Evolutionary conservation across 768 basidiomycete species (phyloP).

Genomic region (Dioszegia crocea): DNA sequence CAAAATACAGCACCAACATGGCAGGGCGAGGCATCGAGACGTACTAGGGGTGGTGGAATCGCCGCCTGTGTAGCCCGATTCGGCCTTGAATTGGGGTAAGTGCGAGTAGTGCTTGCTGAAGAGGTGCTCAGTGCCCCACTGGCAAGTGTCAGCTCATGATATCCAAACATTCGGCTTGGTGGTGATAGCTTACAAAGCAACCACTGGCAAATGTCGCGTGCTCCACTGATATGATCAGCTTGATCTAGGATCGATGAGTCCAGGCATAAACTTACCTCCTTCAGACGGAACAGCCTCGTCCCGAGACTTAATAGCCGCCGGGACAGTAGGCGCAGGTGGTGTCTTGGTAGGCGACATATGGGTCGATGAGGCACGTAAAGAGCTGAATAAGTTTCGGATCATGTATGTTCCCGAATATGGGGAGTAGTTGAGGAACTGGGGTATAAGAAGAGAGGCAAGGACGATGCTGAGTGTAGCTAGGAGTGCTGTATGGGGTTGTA

Average conservation of each 20-base stretch:
- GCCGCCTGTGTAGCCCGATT: constrained; percentile 48
- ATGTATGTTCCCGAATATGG: neutral
- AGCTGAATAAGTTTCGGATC: constrained; percentile 16
- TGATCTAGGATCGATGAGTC: neutral
- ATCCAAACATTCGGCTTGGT: neutral
- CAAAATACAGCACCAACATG: neutral
- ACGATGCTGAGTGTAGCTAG: neutral
- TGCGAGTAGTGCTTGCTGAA: constrained; percentile 46
- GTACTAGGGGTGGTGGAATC: constrained; percentile 36
- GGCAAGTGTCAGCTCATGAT: neutral
- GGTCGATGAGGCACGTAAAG: constrained; percentile 3
- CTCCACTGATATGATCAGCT: constrained; percentile 32
- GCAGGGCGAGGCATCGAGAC: neutral
- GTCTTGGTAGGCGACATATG: constrained; percentile 21
- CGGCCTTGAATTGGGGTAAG: constrained; percentile 43
- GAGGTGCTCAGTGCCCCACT: constrained; percentile 50
- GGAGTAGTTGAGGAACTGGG: neutral
- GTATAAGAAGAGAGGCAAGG: constrained; percentile 1
- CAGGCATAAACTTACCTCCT: constrained; percentile 33
- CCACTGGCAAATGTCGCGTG: constrained; percentile 49
- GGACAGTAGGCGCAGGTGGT: constrained; percentile 47
- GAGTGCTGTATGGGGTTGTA: constrained; percentile 1
- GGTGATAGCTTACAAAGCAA: constrained; percentile 43
- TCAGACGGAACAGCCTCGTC: constrained; percentile 30
- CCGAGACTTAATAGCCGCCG: constrained; percentile 42